Conservation (phyloP, 2,329 filamentous ascomycete species). For the Calonectria henricotiae region DNA sequence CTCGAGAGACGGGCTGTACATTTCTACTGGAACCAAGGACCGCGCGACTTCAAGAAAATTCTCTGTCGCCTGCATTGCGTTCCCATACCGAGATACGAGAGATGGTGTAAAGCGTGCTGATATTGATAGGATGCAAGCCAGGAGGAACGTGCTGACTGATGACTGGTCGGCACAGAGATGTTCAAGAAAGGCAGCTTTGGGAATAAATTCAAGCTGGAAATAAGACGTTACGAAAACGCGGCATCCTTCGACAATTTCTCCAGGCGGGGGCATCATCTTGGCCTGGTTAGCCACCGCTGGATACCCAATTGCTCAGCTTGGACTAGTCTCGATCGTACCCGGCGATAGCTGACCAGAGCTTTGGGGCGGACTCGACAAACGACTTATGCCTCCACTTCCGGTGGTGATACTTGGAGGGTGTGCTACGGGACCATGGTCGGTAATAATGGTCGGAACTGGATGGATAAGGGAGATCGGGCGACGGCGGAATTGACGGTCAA, state of each 20-base stretch:
- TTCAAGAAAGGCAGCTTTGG: slow-evolving; percentile 55
- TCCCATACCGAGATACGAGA: slow-evolving; percentile 49
- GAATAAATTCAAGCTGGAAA: slow-evolving; percentile 56
- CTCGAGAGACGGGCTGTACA: slow-evolving; percentile 54
- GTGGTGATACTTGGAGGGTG: not conserved
- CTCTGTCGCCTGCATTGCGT: slow-evolving; percentile 49
- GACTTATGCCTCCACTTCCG: not conserved
- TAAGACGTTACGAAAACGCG: slow-evolving; percentile 53
- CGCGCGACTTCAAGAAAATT: slow-evolving; percentile 51
- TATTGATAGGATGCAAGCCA: slow-evolving; percentile 53
- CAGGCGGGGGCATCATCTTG: slow-evolving; percentile 44
- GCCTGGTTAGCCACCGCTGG: slow-evolving; percentile 8
- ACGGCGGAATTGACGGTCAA: slow-evolving; percentile 45
- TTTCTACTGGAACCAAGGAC: slow-evolving; percentile 50
- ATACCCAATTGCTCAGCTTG: not conserved
- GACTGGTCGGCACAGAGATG: slow-evolving; percentile 42
- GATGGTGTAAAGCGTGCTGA: slow-evolving; percentile 55
- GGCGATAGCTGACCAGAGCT: slow-evolving; percentile 5
- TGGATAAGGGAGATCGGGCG: slow-evolving; percentile 27
- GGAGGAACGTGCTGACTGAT: slow-evolving; percentile 52
- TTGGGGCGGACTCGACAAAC: slow-evolving; percentile 23
- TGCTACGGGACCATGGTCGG: not conserved
- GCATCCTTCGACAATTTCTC: slow-evolving; percentile 53
- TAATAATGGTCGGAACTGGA: not conserved
- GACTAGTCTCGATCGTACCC: not conserved